Evolutionary conservation across 2,329 filamentous ascomycete genomes (phyloP).

Genomic region (Sphaceloma murrayae): DNA sequence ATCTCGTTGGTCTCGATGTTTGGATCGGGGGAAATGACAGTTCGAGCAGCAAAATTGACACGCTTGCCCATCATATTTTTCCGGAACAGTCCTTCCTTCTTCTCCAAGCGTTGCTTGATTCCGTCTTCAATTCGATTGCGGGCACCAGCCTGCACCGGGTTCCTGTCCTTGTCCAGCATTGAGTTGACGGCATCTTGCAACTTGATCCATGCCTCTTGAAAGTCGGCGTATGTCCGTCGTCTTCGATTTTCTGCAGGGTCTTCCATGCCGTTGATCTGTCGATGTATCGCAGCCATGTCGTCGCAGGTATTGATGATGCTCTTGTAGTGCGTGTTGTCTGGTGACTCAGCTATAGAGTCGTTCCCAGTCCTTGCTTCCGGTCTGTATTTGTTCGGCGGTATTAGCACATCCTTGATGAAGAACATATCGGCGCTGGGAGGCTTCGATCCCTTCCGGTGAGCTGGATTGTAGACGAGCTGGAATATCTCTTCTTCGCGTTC

Average conservation of each 20-base stretch:
- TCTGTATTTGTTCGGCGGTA: slow-evolving; percentile 85
- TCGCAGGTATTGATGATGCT: slow-evolving; percentile 68
- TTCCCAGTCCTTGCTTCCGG: slow-evolving; percentile 76
- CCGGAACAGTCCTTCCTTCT: slow-evolving; percentile 95
- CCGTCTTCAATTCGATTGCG: slow-evolving; percentile 70
- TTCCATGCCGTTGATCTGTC: slow-evolving; percentile 51
- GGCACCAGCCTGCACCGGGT: slow-evolving; percentile 68
- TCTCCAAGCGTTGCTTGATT: slow-evolving; percentile 95
- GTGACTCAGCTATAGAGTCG: slow-evolving; percentile 73
- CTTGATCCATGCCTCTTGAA: slow-evolving; percentile 71
- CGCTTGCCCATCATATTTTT: slow-evolving; percentile 99
- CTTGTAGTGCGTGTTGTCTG: slow-evolving; percentile 83
- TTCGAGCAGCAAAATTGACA: slow-evolving; percentile 94
- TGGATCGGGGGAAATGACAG: slow-evolving; percentile 95
- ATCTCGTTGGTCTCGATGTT: slow-evolving; percentile 99
- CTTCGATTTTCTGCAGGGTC: slow-evolving; percentile 36
- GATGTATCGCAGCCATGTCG: slow-evolving; percentile 62
- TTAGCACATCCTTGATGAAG: slow-evolving; percentile 75
- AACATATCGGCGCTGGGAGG: slow-evolving; percentile 79
- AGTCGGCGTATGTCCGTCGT: slow-evolving; percentile 58
- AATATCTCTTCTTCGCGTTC: slow-evolving; percentile 78
- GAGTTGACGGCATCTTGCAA: slow-evolving; percentile 86
- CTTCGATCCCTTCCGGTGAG: slow-evolving; percentile 45
- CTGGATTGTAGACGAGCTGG: slow-evolving; percentile 72
- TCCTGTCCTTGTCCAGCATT: slow-evolving; percentile 83